phyloP scores from a whole-genome alignment of 352 stramenopile genomes.

The Phytopythium mirpurense region DNA sequence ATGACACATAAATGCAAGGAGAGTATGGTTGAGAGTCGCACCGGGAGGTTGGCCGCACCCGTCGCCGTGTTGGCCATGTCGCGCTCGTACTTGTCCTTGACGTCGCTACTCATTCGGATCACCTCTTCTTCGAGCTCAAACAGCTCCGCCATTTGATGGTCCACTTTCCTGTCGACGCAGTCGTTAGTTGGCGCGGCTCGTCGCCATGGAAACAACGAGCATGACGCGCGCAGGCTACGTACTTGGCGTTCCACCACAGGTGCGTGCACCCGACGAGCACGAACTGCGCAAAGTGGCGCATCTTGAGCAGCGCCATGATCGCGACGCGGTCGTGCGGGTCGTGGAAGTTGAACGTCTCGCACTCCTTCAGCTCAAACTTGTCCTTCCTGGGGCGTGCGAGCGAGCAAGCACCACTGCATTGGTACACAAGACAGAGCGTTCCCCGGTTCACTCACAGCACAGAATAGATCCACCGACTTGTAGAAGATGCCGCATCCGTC shows the following conservation, averaged over 20 bases:
- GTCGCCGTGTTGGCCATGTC: constrained; percentile 49
- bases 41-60: constrained; percentile 45
- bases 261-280: constrained; percentile 82
- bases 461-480: no score
- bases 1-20: no score
- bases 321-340: constrained; percentile 82
- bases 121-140: constrained; percentile 82
- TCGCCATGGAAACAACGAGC: background rate
- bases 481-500: constrained; percentile 88
- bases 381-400: constrained; percentile 39
- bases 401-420: no score
- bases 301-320: constrained; percentile 80
- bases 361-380: constrained; percentile 85
- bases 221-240: constrained; percentile 10
- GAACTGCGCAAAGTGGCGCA: constrained; percentile 76
- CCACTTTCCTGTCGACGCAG: constrained; percentile 49
- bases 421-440: no score
- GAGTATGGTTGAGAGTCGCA: constrained; percentile 9
- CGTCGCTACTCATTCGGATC: constrained; percentile 69
- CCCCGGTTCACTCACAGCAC: no score
- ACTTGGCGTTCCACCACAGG: constrained; percentile 87
- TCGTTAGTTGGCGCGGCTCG: background rate
- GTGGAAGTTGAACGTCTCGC: constrained; percentile 83
- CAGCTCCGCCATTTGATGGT: constrained; percentile 84
- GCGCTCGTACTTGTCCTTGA: constrained; percentile 79